Evolutionary conservation across 495 filamentous ascomycete genomes (phyloP).

Genomic region (Penicillium flavigenum): DNA sequence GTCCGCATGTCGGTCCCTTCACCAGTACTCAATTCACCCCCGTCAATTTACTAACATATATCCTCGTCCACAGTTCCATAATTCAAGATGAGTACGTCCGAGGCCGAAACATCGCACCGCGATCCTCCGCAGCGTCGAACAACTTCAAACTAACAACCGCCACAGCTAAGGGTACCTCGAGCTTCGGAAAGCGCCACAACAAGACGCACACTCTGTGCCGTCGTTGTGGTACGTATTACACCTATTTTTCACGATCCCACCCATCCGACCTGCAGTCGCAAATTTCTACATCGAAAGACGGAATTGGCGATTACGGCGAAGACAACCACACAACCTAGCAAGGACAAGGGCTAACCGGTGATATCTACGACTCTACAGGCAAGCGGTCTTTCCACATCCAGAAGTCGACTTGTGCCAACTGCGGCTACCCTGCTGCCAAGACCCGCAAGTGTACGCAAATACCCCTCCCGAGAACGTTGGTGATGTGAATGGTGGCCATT

Average conservation of each 20-base stretch:
- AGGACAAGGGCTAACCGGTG: conserved; percentile 29
- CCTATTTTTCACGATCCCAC: conserved; percentile 19
- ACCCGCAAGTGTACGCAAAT: conserved; percentile 91
- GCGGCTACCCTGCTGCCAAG: conserved; percentile 96
- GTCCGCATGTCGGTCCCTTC: conserved; percentile 25
- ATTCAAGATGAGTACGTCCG: conserved; percentile 66
- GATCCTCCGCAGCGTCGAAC: conserved; percentile 29
- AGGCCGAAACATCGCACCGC: conserved; percentile 30
- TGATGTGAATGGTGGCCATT: conserved; percentile 17
- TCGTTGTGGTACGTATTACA: conserved; percentile 85
- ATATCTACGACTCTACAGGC: conserved; percentile 55
- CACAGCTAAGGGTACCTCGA: conserved; percentile 89
- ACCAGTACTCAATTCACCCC: neutral
- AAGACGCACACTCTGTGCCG: conserved; percentile 99
- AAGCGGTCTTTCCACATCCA: conserved; percentile 97
- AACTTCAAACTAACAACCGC: conserved; percentile 45
- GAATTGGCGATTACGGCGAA: conserved; percentile 19
- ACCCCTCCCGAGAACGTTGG: conserved; percentile 22
- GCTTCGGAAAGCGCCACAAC: conserved; percentile 98
- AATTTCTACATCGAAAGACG: conserved; percentile 26
- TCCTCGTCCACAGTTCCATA: conserved; percentile 44
- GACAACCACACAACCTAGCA: conserved; percentile 3
- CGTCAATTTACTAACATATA: conserved; percentile 21
- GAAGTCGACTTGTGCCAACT: conserved; percentile 96
- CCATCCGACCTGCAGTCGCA: conserved; percentile 24